These are phyloP conservation scores for Emmonsia crescens DNA, from an alignment of 2,329 filamentous ascomycete species.

Conservation along the genomic window DNA sequence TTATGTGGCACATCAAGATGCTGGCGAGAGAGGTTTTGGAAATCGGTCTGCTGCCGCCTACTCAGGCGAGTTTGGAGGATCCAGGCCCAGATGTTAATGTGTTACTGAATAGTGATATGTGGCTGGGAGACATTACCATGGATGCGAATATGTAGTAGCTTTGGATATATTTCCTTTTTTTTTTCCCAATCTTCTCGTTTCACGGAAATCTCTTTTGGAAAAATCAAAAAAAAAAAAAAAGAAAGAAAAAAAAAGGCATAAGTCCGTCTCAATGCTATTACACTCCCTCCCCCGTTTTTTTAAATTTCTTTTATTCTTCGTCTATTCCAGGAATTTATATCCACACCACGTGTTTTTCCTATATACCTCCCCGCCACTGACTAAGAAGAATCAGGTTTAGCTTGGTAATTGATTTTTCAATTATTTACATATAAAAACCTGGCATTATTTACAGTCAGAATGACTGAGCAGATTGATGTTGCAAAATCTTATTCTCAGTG, in stretches of 20 bases:
- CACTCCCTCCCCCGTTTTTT: not conserved
- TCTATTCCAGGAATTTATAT: too few species aligned
- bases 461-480: too few species aligned
- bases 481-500: too few species aligned
- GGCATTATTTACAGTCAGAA: too few species aligned
- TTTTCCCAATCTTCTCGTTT: not conserved
- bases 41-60: constrained; percentile 25
- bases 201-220: not conserved
- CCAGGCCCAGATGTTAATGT: constrained; percentile 11
- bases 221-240: not conserved
- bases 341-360: too few species aligned
- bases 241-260: not conserved
- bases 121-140: constrained; percentile 13
- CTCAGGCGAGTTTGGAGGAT: constrained; percentile 6
- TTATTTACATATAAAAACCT: too few species aligned
- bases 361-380: too few species aligned
- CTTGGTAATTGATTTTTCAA: too few species aligned
- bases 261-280: not conserved
- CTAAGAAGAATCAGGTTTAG: too few species aligned
- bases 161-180: not conserved
- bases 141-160: not conserved
- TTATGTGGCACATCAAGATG: constrained; percentile 61
- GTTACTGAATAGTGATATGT: constrained; percentile 13
- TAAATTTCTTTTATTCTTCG: not conserved
- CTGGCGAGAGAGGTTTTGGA: constrained; percentile 65